A percentile compares a stretch with the other conserved stretches of the same genome.
Evolutionary conservation across 139 green algal species (phyloP).

Genomic region (Chlorella sp.): DNA sequence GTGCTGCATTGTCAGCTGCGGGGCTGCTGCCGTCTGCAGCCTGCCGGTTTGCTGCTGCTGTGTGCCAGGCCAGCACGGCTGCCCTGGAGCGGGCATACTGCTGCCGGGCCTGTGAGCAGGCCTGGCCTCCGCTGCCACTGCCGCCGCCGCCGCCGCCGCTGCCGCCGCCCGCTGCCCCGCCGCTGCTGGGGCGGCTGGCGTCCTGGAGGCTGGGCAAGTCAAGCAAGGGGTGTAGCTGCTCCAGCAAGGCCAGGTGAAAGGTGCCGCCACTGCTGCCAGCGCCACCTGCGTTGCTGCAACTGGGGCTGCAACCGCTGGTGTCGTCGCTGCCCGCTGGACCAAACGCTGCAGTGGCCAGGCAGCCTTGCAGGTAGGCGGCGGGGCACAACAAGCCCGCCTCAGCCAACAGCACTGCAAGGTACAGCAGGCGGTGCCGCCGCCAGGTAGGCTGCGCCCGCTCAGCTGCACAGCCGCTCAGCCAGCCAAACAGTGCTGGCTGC

Average conservation of each 20-base stretch:
- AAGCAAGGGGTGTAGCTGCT: slow-evolving; percentile 23
- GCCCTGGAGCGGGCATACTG: background rate
- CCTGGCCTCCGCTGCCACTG: background rate
- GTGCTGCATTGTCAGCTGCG: too few relatives aligned
- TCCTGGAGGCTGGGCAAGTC: background rate
- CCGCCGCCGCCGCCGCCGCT: background rate
- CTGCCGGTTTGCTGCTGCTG: background rate
- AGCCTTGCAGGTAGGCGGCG: background rate
- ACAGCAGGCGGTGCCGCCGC: slow-evolving; percentile 6
- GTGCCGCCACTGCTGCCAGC: background rate
- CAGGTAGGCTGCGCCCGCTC: background rate
- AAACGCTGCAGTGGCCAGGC: background rate
- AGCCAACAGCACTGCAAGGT: slow-evolving; percentile 12
- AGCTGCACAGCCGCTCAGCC: background rate
- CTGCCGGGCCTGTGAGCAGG: background rate
- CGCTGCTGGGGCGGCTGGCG: background rate
- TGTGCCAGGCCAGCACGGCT: background rate
- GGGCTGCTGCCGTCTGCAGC: too few relatives aligned
- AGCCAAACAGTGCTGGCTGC: background rate
- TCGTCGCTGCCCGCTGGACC: background rate
- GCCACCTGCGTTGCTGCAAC: background rate
- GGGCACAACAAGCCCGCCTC: slow-evolving; percentile 24
- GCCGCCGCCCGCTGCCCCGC: too few relatives aligned
- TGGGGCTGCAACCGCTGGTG: background rate
- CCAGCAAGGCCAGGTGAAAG: background rate